phyloP scores from a whole-genome alignment of 176 grass and related monocot species.

The Hyparrhenia diplandra region DNA sequence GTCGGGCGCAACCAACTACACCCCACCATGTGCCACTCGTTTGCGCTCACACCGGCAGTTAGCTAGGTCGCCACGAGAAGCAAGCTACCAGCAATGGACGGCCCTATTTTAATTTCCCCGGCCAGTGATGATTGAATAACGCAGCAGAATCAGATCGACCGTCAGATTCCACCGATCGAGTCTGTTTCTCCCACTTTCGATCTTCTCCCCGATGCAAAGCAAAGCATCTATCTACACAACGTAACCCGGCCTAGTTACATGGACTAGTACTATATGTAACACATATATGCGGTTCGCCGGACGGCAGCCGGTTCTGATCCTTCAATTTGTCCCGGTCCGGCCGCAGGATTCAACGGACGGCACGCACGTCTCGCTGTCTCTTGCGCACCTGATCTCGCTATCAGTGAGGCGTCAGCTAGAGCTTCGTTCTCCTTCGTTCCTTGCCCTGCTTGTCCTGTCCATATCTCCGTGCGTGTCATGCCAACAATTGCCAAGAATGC shows the following conservation, averaged over 20 bases:
- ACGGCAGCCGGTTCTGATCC: neutral
- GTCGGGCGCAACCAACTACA: neutral
- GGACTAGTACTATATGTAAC: no score
- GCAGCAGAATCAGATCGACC: neutral
- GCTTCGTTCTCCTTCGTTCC: no score
- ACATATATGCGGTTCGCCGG: neutral
- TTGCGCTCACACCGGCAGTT: neutral
- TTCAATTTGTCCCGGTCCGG: neutral
- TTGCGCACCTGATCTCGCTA: neutral
- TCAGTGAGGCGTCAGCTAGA: neutral
- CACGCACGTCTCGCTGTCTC: neutral
- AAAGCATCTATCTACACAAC: neutral
- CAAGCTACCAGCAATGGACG: neutral
- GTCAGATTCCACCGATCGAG: no score
- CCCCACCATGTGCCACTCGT: neutral
- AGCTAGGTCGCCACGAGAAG: neutral
- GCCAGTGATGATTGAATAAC: neutral
- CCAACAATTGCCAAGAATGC: no score
- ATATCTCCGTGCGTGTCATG: neutral
- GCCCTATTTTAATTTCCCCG: neutral
- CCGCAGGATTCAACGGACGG: constrained; percentile 20
- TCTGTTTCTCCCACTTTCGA: neutral
- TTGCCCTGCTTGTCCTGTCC: neutral
- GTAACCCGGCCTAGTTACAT: neutral
- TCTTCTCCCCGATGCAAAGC: neutral